Evolutionary conservation across 345 rosid species (phyloP).

Genomic region (Dovyalis caffra): DNA sequence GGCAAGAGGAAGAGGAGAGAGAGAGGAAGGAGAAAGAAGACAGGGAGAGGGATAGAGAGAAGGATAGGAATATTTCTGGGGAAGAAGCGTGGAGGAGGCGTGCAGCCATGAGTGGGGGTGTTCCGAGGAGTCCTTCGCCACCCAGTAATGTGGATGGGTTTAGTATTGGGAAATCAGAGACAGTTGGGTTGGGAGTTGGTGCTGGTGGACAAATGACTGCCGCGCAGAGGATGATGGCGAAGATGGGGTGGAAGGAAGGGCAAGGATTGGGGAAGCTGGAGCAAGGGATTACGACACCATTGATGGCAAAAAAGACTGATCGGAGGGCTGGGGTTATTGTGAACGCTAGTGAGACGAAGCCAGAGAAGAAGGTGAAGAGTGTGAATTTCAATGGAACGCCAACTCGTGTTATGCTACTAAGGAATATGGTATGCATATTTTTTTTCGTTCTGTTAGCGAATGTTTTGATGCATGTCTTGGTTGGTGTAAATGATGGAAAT

Average conservation of each 20-base stretch:
- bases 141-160: conserved; percentile 63
- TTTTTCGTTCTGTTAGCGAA: background rate
- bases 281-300: conserved; percentile 95
- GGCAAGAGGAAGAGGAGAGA: conserved; percentile 80
- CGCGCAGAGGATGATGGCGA: conserved; percentile 99
- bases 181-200: conserved; percentile 85
- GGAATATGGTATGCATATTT: conserved; percentile 70
- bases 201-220: conserved; percentile 99
- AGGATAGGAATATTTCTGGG: conserved; percentile 62
- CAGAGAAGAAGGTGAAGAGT: conserved; percentile 90
- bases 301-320: conserved; percentile 98
- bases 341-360: conserved; percentile 73
- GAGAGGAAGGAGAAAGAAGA: conserved; percentile 52
- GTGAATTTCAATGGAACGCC: conserved; percentile 81
- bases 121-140: conserved; percentile 72
- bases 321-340: conserved; percentile 98
- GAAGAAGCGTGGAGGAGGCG: conserved; percentile 98
- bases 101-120: conserved; percentile 77
- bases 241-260: conserved; percentile 99
- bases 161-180: conserved; percentile 79
- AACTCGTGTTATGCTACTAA: conserved; percentile 78
- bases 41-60: conserved; percentile 44
- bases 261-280: conserved; percentile 95
- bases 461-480: background rate
- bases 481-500: background rate